Evolutionary conservation across 1,284 basidiomycete species (phyloP), one percentile per base, ranked within the genome.

Genomic region (Coniferiporia weirii): DNA sequence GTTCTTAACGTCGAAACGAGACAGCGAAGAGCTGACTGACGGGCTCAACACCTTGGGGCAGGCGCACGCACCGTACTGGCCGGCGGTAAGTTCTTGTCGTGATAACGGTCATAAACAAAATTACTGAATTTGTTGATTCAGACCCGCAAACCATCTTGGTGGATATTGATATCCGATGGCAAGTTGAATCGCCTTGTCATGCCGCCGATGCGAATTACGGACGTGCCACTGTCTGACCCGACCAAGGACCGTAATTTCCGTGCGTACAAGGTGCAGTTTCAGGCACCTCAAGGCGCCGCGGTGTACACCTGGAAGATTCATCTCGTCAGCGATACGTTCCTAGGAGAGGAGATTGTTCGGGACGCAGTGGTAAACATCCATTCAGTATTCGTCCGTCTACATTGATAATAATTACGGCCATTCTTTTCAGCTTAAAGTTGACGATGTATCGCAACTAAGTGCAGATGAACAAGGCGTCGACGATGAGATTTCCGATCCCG

Each of bases 401-500:
- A 49, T 48, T 20, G 20, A 40, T 36, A 20, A 45, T 49, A 27
- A 54, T 59, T 50, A 4, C 17, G 15, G 5, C 20, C 27, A 10
- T 53, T 19, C 5, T 34, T 32, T 54, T 46, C 68, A 94, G 91
- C 83, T 96, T 64, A 87, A 88, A 69, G 88, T 97, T 48, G 91
- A 94, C 60, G 86, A 92, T 36, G 74, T 81, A 7, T 79, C 85
- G 12, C 77, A 76, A 4, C 75, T 87, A 12, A 77, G 74, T 8
- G 74, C 73, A 0, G 85, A 87, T 9, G 87, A 88, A 58, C 78
- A 80, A 59, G 81, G 75, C 19, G 77, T 73, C 13, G 94, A 95
- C 52, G 94, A 96, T 68, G 93, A 95, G 60, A 98, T 98, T 63
- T 96, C 93, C 0, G 95, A 97, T 57, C 95, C 95, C 0, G 95